Base-by-base conservation (phyloP, 1,139 yeast species). In the Saccharomyces hybrid region DNA sequence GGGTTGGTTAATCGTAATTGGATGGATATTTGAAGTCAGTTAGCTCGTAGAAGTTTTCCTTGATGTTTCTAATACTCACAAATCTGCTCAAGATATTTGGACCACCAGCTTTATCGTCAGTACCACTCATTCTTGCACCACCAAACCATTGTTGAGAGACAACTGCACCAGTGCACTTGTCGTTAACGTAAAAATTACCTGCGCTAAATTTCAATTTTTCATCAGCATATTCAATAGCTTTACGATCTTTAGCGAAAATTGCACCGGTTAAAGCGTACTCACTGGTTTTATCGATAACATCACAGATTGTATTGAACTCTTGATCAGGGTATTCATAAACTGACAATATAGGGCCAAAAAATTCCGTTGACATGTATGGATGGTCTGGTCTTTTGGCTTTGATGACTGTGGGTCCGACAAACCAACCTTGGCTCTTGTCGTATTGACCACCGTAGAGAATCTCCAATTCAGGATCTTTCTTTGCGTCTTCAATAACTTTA, bases 101-200 rank as follows among this genome's bases (percentile, higher is more conserved):
- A 59, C 91, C 80, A 23, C 99, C 99, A 23, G 97, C 95, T 76
- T 93, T 93, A 71, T 93, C 99, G 71, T 93, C 90, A 51, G 99
- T 93, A 57, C 99, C 99, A 53, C 96, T 87, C 76, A 88, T 87
- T 76, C 99, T 84, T 31, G 95, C 90, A 63, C 99, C 99, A 54
- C 99, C 98, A 64, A 93, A 93, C 93, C 96, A 88, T 73, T 93
- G 98, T 73, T 91, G 98, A 32, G 90, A 98, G 52, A 93, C 98
- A 53, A 93, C 98, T 3, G 99, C 98, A 60, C 98, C 98, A 6
- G 99, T 93, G 47, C 84, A 88, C 73, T 93, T 93, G 75, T 93
- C 99, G 71, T 93, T 93, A 71, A 93, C 87, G 77, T 93, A 93
- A 74, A 91, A 93, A 78, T 93, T 93, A 64, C 99, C 99, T 14